Percentiles rank a stretch among this genome's conserved stretches.
Conservation (phyloP, 1,139 yeast species). For the Scheffersomyces titani region DNA sequence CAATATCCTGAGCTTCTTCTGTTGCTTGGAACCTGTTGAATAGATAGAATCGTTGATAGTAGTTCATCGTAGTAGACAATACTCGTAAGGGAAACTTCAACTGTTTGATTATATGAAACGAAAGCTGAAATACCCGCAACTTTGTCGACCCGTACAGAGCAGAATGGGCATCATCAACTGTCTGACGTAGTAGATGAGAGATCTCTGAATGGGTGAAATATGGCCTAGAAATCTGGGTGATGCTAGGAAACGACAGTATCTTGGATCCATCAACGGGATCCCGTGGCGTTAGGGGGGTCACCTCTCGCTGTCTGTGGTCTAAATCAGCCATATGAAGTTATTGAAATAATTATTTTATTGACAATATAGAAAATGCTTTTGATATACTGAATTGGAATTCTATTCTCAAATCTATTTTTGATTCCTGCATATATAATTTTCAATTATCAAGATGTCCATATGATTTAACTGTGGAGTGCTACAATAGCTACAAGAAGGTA, state of each 20-base stretch:
- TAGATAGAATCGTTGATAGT: slow-evolving; percentile 70
- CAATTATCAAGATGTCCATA: not conserved
- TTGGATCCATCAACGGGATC: not conserved
- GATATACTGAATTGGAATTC: too few species aligned
- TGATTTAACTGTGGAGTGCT: not conserved
- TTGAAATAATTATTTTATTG: not conserved
- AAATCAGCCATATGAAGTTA: not conserved
- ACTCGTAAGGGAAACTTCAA: slow-evolving; percentile 69
- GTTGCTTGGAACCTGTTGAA: slow-evolving; percentile 49
- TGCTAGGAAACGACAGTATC: not conserved
- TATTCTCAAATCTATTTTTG: not conserved
- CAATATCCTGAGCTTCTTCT: slow-evolving; percentile 14
- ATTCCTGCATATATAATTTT: not conserved
- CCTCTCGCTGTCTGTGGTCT: not conserved
- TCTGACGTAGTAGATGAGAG: slow-evolving; percentile 49
- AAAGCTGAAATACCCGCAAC: slow-evolving; percentile 54
- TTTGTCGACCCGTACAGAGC: slow-evolving; percentile 52
- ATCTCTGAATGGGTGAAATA: slow-evolving; percentile 61
- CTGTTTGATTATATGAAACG: slow-evolving; percentile 52
- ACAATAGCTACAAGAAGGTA: not conserved
- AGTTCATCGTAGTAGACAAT: slow-evolving; percentile 66
- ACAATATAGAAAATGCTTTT: too few species aligned
- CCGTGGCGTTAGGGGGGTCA: not conserved
- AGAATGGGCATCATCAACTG: slow-evolving; percentile 52
- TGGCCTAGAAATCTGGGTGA: slow-evolving; percentile 62